phyloP scores from a whole-genome alignment of 768 basidiomycete species.

The Phylloporus sp. region DNA sequence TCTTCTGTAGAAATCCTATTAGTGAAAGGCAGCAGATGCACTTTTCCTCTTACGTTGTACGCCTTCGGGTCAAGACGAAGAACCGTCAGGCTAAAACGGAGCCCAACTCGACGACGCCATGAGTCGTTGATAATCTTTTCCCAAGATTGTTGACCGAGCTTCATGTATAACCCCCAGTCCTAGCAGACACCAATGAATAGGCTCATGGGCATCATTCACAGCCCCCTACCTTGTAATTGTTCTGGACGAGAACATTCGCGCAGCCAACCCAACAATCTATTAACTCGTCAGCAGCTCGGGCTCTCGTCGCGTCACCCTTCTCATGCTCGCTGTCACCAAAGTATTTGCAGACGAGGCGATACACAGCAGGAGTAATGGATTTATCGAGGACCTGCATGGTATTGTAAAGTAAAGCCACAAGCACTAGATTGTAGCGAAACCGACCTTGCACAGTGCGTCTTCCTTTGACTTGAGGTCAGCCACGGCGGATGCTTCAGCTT shows the following conservation, averaged over 20 bases:
- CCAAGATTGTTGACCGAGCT: constrained; percentile 49
- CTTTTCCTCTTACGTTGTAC: constrained; percentile 45
- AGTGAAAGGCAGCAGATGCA: neutral
- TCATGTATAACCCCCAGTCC: constrained; percentile 61
- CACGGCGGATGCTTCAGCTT: constrained; percentile 17
- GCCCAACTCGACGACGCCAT: constrained; percentile 52
- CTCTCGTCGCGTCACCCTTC: constrained; percentile 17
- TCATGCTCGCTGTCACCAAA: constrained; percentile 32
- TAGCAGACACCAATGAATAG: constrained; percentile 21
- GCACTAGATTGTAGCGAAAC: constrained; percentile 5
- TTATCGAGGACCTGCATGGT: constrained; percentile 42
- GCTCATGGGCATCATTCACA: neutral
- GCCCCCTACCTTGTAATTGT: constrained; percentile 37
- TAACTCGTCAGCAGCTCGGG: constrained; percentile 47
- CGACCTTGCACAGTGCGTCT: constrained; percentile 45
- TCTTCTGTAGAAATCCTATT: constrained; percentile 31
- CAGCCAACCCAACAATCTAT: constrained; percentile 74
- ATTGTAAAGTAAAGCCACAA: neutral
- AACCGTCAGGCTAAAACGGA: constrained; percentile 55
- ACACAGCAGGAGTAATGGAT: constrained; percentile 49
- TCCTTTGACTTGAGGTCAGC: constrained; percentile 42
- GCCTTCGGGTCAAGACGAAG: constrained; percentile 55
- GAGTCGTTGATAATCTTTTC: constrained; percentile 46
- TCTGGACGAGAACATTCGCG: constrained; percentile 54
- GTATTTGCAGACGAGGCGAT: constrained; percentile 48